Evolutionary conservation across 2,329 filamentous ascomycete genomes (phyloP), one percentile per base, ranked within the genome.

Genomic region (Fusarium annulatum): DNA sequence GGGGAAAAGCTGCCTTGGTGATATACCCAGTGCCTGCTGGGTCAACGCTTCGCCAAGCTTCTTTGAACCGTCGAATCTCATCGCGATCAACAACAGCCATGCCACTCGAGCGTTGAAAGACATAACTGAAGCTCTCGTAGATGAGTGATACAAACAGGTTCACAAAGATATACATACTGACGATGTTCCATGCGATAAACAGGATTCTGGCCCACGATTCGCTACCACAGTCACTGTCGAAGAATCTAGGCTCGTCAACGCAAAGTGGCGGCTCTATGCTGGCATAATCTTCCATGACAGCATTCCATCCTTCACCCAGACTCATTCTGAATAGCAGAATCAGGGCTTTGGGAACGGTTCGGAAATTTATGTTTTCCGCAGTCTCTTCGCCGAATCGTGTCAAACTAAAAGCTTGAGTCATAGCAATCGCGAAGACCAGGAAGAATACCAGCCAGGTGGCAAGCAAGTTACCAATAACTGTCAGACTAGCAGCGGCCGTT

Each of bases 121-220:
- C 96, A 79, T 99, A 99, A 81, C 95, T 97, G 87, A 99, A 99
- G 83, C 95, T 98, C 85, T 99, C 96, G 84, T 97, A 99, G 76
- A 99, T 99, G 81, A 99, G 91, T 55, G 96, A 99, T 67, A 99
- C 96, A 82, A 99, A 99, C 80, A 99, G 85, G 79, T 96, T 98
- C 80, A 98, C 96, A 79, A 99, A 99, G 79, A 99, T 97, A 84
- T 99, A 99, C 96, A 99, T 99, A 93, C 96, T 98, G 83, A 99
- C 89, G 78, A 99, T 96, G 85, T 99, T 99, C 96, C 96, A 99
- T 9, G 93, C 90, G 65, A 98, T 95, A 85, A 99, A 99, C 15
- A 99, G 86, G 39, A 91, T 90, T 58, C 95, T 89, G 12, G 96
- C 95, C 95, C 96, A 99, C 43, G 91, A 89, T 57, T 91, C 89